Percentiles rank a stretch among this genome's conserved stretches.
Evolutionary conservation across 2,329 filamentous ascomycete species (phyloP).

Genomic region (Aspergillus versicolor): DNA sequence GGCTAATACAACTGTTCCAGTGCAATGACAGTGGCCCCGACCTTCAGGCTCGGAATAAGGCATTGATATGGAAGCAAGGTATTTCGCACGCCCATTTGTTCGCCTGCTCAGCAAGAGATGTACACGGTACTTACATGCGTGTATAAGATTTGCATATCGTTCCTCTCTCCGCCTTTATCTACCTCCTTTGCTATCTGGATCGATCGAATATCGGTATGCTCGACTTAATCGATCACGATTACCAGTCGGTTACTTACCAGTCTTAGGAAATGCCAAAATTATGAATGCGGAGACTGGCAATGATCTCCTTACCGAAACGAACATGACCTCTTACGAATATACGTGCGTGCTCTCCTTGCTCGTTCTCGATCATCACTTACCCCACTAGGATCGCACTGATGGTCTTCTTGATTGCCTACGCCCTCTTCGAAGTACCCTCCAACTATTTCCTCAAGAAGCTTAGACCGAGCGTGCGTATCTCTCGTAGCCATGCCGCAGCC

Average conservation of each 20-base stretch:
- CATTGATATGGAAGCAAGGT: conserved; percentile 54
- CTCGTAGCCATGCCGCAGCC: not conserved
- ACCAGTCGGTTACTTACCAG: conserved; percentile 6
- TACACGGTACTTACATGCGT: not conserved
- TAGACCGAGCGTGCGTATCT: conserved; percentile 39
- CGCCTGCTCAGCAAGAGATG: not conserved
- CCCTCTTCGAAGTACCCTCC: conserved; percentile 51
- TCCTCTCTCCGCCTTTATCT: conserved; percentile 63
- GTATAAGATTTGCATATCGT: conserved; percentile 59
- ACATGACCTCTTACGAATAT: conserved; percentile 63
- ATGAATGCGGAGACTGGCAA: conserved; percentile 61
- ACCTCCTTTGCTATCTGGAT: conserved; percentile 68
- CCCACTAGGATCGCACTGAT: conserved; percentile 44
- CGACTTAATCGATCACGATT: no score
- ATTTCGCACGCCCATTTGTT: not conserved
- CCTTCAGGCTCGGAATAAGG: conserved; percentile 24
- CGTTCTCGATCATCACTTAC: conserved; percentile 1
- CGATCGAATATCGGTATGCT: conserved; percentile 62
- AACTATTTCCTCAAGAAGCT: conserved; percentile 52
- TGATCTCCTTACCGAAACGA: conserved; percentile 62
- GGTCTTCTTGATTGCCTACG: conserved; percentile 51
- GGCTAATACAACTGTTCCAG: conserved; percentile 1
- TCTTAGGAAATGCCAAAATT: conserved; percentile 59
- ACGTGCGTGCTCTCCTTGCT: conserved; percentile 36
- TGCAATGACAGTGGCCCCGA: conserved; percentile 8